Base-by-base conservation (phyloP, 2,329 filamentous ascomycete species). In the Pestalotiopsis sp. region DNA sequence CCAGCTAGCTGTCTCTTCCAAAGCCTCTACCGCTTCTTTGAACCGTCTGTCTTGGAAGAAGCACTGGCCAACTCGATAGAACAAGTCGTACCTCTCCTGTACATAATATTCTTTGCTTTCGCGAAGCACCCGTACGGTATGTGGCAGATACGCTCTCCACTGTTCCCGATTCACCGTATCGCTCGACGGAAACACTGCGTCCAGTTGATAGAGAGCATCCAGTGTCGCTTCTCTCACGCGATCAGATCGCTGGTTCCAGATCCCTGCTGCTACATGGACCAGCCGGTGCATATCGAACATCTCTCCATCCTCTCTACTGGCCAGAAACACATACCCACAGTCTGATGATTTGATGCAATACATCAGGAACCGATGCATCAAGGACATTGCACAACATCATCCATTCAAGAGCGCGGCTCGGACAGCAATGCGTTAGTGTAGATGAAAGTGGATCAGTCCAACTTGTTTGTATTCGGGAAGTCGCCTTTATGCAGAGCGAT, bases 251-350 rank as follows among this genome's bases (percentile, higher is more conserved):
- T 72, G 65, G 14, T 76, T 55, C 80, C 78, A 81, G 5, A 75
- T 68, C 39, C 71, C 64, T 4, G 72, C 76, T 6, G 79, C 77
- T 25, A 78, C 27, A 49, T 82, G 79, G 0, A 82, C 79, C 1
- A 82, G 70, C 13, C 76, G 72, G 63, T 81, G 80, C 76, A 81
- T 81, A 52, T 81, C 78, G 59, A 75, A 79, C 1, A 76, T 70
- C 0, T 78, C 68, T 3, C 63, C 66, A 4, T 72, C 74, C 14
- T 68, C 71, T 20, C 74, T 76, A 23, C 59, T 64, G 13, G 62
- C 73, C 7, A 81, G 64, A 65, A 82, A 81, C 1, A 74, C 70
- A 58, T 80, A 81, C 2, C 68, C 76, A 9, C 71, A 76, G 0
- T n/a, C n/a, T n/a, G n/a, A n/a, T n/a, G n/a, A n/a, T n/a, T n/a